These are phyloP conservation scores for Termitomyces sp. DNA, from an alignment of 768 basidiomycete genomes.

Conservation along the genomic window DNA sequence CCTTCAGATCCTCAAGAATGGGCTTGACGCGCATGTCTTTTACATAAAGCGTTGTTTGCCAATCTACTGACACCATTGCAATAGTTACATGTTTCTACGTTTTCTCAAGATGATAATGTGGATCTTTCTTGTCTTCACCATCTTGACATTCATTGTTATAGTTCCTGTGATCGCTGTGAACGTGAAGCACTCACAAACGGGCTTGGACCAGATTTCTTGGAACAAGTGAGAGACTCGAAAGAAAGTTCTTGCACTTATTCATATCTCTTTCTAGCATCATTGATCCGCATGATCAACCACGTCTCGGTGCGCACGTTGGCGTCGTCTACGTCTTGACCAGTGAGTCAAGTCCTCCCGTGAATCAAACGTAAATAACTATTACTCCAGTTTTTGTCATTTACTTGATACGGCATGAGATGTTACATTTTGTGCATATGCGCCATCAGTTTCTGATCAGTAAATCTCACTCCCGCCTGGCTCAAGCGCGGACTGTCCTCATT, in stretches of 20 bases:
- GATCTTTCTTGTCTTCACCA: slow-evolving; percentile 49
- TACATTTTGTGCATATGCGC: slow-evolving; percentile 50
- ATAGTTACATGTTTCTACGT: slow-evolving; percentile 52
- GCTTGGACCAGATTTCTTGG: slow-evolving; percentile 45
- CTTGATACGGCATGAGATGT: slow-evolving; percentile 54
- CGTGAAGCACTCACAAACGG: slow-evolving; percentile 26
- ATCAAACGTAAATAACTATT: background rate
- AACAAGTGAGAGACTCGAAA: slow-evolving; percentile 36
- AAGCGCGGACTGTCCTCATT: slow-evolving; percentile 66
- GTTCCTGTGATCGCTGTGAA: slow-evolving; percentile 50
- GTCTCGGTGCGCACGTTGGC: slow-evolving; percentile 54
- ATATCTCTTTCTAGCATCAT: slow-evolving; percentile 24
- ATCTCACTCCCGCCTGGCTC: slow-evolving; percentile 53
- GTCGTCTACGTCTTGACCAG: slow-evolving; percentile 46
- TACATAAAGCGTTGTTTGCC: background rate
- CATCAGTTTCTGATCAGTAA: slow-evolving; percentile 56
- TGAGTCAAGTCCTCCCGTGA: slow-evolving; percentile 20
- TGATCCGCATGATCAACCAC: slow-evolving; percentile 29
- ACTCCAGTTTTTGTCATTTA: slow-evolving; percentile 52
- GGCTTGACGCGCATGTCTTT: background rate
- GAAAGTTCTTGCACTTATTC: background rate
- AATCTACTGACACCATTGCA: background rate
- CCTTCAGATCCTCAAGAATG: background rate
- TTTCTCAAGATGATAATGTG: slow-evolving; percentile 59
- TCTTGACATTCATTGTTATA: slow-evolving; percentile 59